A percentile compares a stretch with the other conserved stretches of the same genome.
Evolutionary conservation across 768 basidiomycete species (phyloP).

Genomic region (Tricholoma flavovirens): DNA sequence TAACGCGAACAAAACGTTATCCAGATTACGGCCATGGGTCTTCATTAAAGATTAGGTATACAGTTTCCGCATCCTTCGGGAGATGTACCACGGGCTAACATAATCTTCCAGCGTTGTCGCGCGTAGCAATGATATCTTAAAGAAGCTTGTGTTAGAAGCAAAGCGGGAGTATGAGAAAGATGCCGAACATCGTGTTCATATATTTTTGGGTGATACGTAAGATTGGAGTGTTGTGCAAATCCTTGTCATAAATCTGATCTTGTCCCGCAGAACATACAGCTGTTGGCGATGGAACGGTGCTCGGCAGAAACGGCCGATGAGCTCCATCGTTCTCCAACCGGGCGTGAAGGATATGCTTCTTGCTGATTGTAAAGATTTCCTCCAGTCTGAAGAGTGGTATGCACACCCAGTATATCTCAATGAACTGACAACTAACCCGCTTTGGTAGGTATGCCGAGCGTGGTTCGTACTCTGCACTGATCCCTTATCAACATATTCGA

Average conservation of each 20-base stretch:
- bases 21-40: conserved; percentile 71
- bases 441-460: conserved; percentile 77
- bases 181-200: conserved; percentile 84
- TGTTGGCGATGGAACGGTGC: conserved; percentile 90
- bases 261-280: conserved; percentile 51
- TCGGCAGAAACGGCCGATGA: conserved; percentile 84
- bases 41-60: conserved; percentile 78
- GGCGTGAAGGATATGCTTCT: conserved; percentile 90
- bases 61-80: conserved; percentile 14
- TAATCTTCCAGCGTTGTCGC: conserved; percentile 65
- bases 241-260: not conserved
- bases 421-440: conserved; percentile 14
- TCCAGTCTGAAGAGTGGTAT: conserved; percentile 80
- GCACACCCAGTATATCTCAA: conserved; percentile 21
- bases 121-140: conserved; percentile 82
- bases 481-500: conserved; percentile 10
- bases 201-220: conserved; percentile 86
- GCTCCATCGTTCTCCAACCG: conserved; percentile 86
- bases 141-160: conserved; percentile 80
- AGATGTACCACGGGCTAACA: not conserved
- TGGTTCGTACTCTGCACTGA: conserved; percentile 40
- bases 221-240: not conserved
- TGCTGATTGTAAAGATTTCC: conserved; percentile 80
- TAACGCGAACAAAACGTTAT: conserved; percentile 74
- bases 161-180: conserved; percentile 89